Percentiles rank a stretch among this genome's conserved stretches.
Conservation (phyloP, 208 protist genomes). For the Trichomonas gallinae region DNA sequence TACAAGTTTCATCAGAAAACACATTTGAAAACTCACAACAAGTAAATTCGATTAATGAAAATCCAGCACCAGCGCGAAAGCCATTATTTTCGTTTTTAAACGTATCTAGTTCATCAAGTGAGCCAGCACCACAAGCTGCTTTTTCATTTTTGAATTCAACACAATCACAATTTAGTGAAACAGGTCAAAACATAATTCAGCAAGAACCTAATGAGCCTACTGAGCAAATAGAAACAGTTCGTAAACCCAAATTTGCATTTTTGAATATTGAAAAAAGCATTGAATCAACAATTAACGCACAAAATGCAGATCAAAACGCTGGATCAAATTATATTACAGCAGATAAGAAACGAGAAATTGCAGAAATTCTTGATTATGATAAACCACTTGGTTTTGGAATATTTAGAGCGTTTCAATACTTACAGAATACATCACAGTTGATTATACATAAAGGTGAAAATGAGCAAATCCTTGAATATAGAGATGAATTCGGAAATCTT, state of each 20-base stretch:
- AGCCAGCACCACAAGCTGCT: background rate
- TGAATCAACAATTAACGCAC: background rate
- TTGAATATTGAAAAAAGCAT: background rate
- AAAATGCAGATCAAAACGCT: background rate
- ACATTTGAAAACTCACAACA: background rate
- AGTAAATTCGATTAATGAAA: background rate
- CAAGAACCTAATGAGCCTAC: background rate
- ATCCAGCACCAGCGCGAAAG: background rate
- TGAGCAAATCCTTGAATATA: conserved; percentile 5
- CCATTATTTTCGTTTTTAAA: background rate
- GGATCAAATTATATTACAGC: background rate
- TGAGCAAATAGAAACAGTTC: background rate
- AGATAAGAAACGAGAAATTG: background rate
- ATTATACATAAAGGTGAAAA: background rate
- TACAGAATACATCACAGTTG: no score
- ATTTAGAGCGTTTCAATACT: background rate
- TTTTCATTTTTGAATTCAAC: background rate
- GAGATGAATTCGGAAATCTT: background rate
- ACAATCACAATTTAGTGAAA: background rate
- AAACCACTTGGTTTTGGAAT: background rate
- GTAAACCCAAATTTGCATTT: background rate
- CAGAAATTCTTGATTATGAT: background rate
- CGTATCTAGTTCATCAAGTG: background rate
- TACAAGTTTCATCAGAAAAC: no score
- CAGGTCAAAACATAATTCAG: background rate